Evolutionary conservation across 805 yeast genomes (phyloP).

Genomic region (Komagataella kurtzmanii): DNA sequence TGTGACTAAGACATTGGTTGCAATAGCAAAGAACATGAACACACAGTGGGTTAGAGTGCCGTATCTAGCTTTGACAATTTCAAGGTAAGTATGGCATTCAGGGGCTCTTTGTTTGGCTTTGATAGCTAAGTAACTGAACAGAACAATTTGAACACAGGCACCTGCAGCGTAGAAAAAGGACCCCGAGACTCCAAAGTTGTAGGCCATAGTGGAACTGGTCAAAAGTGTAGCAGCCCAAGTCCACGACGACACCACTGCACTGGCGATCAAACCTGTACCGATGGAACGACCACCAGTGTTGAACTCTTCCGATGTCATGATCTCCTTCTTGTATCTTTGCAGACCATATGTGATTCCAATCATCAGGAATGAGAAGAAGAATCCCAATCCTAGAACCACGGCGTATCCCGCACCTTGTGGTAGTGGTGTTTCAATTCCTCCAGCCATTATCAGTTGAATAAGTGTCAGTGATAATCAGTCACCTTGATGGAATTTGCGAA

Average conservation of each 20-base stretch:
- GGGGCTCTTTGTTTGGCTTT: slow-evolving; percentile 86
- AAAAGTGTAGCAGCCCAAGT: slow-evolving; percentile 81
- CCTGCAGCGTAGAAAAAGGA: slow-evolving; percentile 84
- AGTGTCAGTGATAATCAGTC: not conserved
- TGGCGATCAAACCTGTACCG: slow-evolving; percentile 69
- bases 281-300: slow-evolving; percentile 88
- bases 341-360: slow-evolving; percentile 57
- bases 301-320: slow-evolving; percentile 87
- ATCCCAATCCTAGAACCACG: slow-evolving; percentile 79
- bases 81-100: slow-evolving; percentile 82
- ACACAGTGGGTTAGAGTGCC: slow-evolving; percentile 64
- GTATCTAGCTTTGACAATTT: slow-evolving; percentile 69
- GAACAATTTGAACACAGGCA: slow-evolving; percentile 77
- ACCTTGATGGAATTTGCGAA: not conserved
- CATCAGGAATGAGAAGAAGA: slow-evolving; percentile 62
- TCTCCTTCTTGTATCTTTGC: slow-evolving; percentile 70
- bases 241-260: slow-evolving; percentile 92
- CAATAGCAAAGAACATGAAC: slow-evolving; percentile 68
- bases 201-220: slow-evolving; percentile 68
- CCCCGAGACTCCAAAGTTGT: slow-evolving; percentile 66
- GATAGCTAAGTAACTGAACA: slow-evolving; percentile 79
- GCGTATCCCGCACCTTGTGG: slow-evolving; percentile 83
- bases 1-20: slow-evolving; percentile 81
- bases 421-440: slow-evolving; percentile 7
- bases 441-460: not conserved